These are phyloP conservation scores for Myrica gale DNA, from an alignment of 306 rosid genomes.

Conservation along the genomic window DNA sequence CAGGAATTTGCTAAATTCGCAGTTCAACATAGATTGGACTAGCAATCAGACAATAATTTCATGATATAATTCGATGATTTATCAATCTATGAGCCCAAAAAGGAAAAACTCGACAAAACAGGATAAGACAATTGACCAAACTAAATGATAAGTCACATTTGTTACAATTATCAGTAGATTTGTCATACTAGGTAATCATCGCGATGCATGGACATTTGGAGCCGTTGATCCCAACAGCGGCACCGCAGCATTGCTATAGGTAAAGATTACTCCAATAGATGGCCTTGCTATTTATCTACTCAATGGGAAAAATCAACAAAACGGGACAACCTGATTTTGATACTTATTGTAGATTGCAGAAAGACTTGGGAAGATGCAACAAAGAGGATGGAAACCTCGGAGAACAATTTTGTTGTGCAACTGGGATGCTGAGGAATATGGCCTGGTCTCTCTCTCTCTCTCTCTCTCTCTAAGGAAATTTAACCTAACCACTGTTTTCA, in stretches of 20 bases:
- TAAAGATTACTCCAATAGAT: constrained; percentile 20
- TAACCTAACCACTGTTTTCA: constrained; percentile 29
- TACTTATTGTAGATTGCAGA: constrained; percentile 47
- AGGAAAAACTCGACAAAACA: too few species aligned
- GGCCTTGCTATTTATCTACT: neutral
- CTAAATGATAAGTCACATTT: neutral
- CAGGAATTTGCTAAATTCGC: neutral
- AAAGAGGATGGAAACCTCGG: constrained; percentile 71
- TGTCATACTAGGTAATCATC: constrained; percentile 76
- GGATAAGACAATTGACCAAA: too few species aligned
- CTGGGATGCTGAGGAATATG: constrained; percentile 89
- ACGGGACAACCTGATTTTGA: constrained; percentile 12
- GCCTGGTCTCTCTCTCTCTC: constrained; percentile 47
- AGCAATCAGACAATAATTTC: neutral
- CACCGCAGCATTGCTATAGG: constrained; percentile 72
- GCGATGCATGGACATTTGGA: constrained; percentile 87
- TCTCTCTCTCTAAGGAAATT: neutral
- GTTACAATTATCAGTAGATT: constrained; percentile 43
- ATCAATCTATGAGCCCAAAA: neutral
- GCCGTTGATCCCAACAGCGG: constrained; percentile 87
- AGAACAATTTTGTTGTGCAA: constrained; percentile 68
- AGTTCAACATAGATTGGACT: neutral
- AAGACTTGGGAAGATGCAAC: constrained; percentile 58
- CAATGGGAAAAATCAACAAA: constrained; percentile 3
- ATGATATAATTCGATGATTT: neutral